Percentiles rank a stretch among this genome's conserved stretches.
Conservation (phyloP, 2,329 filamentous ascomycete species). For the Thyridium curvatum region DNA sequence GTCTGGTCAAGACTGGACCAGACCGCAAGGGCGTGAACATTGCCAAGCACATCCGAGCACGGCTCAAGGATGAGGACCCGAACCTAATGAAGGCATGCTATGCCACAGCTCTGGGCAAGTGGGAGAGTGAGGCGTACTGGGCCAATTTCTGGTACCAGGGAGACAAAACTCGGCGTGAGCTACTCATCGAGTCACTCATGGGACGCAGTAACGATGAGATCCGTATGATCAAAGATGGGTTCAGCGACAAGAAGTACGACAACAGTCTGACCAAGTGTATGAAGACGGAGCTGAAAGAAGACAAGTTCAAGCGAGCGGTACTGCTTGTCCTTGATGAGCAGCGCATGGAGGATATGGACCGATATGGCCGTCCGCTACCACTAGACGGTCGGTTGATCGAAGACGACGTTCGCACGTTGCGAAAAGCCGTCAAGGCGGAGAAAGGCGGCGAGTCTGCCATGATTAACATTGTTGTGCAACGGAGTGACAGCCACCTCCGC, state of each 20-base stretch:
- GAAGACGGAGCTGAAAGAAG: conserved; percentile 85
- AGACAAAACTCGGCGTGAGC: conserved; percentile 74
- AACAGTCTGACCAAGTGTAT: conserved; percentile 80
- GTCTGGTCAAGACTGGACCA: conserved; percentile 70
- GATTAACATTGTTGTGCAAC: conserved; percentile 73
- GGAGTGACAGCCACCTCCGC: conserved; percentile 75
- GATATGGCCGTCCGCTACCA: conserved; percentile 49
- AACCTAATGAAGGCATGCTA: conserved; percentile 89
- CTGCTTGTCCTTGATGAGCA: conserved; percentile 76
- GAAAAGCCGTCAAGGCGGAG: conserved; percentile 60
- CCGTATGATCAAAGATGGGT: conserved; percentile 75
- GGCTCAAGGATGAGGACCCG: conserved; percentile 66
- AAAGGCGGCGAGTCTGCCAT: conserved; percentile 84
- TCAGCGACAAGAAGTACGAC: conserved; percentile 85
- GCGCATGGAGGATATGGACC: conserved; percentile 75
- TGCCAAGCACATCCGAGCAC: conserved; percentile 74
- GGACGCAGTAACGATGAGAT: conserved; percentile 87
- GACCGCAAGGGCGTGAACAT: conserved; percentile 75
- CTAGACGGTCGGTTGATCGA: conserved; percentile 56
- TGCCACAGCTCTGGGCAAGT: conserved; percentile 78
- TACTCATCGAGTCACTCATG: conserved; percentile 91
- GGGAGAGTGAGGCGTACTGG: conserved; percentile 96
- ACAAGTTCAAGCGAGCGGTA: conserved; percentile 91
- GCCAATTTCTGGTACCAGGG: conserved; percentile 97
- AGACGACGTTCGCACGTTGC: conserved; percentile 67